Percentiles rank a stretch among this genome's conserved stretches.
Conservation (phyloP, 768 basidiomycete genomes). For the Suillus subaureus region DNA sequence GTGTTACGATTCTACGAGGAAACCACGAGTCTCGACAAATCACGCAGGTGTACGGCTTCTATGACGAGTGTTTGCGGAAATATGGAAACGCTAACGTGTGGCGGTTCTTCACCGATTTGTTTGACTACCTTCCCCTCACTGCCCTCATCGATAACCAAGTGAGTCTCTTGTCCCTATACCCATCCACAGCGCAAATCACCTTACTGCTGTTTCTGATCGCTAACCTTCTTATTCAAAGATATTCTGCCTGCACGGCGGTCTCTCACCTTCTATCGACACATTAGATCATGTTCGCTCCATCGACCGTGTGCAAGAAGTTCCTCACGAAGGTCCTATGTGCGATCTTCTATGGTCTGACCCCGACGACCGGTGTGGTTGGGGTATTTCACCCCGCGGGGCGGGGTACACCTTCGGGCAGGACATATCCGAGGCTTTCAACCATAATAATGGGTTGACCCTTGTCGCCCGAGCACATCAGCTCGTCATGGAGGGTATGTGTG, state of each 20-base stretch:
- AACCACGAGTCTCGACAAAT: conserved; percentile 99
- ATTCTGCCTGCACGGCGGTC: conserved; percentile 97
- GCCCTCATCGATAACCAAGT: conserved; percentile 99
- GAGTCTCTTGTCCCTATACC: conserved; percentile 37
- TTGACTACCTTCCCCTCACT: conserved; percentile 96
- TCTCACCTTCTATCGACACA: conserved; percentile 98
- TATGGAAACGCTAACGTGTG: conserved; percentile 99
- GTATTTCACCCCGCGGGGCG: conserved; percentile 97
- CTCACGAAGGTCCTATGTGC: conserved; percentile 99
- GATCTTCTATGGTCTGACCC: conserved; percentile 99
- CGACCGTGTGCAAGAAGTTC: conserved; percentile 98
- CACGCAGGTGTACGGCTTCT: conserved; percentile 99
- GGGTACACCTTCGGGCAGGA: conserved; percentile 99
- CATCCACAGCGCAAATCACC: background rate
- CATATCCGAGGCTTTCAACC: conserved; percentile 98
- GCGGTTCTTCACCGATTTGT: conserved; percentile 98
- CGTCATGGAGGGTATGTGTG: conserved; percentile 88
- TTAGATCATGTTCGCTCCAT: conserved; percentile 99
- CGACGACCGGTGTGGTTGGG: conserved; percentile 99
- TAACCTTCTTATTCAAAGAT: conserved; percentile 55
- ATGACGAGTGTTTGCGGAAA: conserved; percentile 99
- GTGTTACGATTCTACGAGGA: conserved; percentile 95
- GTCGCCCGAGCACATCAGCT: conserved; percentile 94
- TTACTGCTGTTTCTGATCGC: conserved; percentile 2
- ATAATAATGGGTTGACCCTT: conserved; percentile 96